phyloP scores from a whole-genome alignment of 2,329 filamentous ascomycete genomes.

The Trichoderma sp. region DNA sequence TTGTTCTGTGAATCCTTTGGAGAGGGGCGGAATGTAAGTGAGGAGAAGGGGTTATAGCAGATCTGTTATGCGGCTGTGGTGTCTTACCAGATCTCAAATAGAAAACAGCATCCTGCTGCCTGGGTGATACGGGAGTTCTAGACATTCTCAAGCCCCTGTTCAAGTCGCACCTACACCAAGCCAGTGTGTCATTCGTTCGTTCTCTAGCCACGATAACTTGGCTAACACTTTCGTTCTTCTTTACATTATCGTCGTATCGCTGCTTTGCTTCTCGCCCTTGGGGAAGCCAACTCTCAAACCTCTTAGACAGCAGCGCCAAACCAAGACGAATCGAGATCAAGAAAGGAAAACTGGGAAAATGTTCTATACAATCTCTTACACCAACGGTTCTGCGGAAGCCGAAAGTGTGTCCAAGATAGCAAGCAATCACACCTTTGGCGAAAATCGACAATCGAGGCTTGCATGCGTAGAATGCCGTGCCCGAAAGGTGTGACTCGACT shows the following conservation, averaged over 20 bases:
- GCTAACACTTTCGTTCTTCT: background rate
- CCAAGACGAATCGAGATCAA: background rate
- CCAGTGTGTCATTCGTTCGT: background rate
- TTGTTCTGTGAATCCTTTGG: background rate
- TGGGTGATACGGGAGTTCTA: background rate
- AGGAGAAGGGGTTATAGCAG: background rate
- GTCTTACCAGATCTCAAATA: background rate
- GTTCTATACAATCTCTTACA: slow-evolving; percentile 8
- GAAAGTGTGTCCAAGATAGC: background rate
- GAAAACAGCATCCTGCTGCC: background rate
- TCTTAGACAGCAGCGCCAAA: background rate
- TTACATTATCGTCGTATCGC: background rate
- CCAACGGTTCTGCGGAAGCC: background rate
- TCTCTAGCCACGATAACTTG: background rate
- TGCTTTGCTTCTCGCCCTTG: background rate
- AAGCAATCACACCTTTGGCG: background rate
- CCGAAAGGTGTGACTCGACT: background rate
- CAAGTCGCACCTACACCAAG: background rate
- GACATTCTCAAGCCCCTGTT: background rate
- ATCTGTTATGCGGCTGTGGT: background rate
- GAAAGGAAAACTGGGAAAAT: background rate
- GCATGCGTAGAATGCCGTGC: slow-evolving; percentile 9
- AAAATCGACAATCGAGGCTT: background rate
- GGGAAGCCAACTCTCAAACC: background rate
- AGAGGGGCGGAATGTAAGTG: background rate